Percentiles rank a stretch among this genome's conserved stretches.
These are phyloP conservation scores for Calonectria crousiana DNA, from an alignment of 2,329 filamentous ascomycete species.

Conservation along the genomic window DNA sequence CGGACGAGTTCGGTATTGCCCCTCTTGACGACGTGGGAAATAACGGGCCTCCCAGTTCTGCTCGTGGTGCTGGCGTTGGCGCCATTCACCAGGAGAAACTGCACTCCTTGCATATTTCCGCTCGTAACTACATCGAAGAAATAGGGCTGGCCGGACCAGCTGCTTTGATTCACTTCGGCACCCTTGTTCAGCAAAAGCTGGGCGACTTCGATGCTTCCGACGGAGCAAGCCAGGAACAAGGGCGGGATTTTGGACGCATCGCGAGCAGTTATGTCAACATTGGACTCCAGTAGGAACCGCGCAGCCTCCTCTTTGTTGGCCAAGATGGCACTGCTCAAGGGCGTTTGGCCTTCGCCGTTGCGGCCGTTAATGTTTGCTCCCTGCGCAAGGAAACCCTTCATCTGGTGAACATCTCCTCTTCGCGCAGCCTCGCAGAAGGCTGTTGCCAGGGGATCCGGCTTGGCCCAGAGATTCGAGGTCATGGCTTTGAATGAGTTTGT, in stretches of 20 bases:
- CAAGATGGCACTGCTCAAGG: conserved; percentile 51
- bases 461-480: conserved; percentile 46
- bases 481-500: conserved; percentile 52
- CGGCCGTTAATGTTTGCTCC: conserved; percentile 52
- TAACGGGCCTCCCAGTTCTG: conserved; percentile 41
- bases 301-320: conserved; percentile 48
- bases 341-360: conserved; percentile 51
- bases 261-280: conserved; percentile 43
- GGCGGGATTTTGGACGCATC: conserved; percentile 44
- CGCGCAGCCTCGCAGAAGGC: conserved; percentile 52
- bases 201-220: conserved; percentile 44
- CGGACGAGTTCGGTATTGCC: conserved; percentile 43
- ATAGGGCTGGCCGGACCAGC: conserved; percentile 45
- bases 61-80: conserved; percentile 45
- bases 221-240: conserved; percentile 49
- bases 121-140: conserved; percentile 46
- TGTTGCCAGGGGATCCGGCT: conserved; percentile 53
- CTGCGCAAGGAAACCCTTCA: conserved; percentile 48
- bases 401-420: conserved; percentile 49
- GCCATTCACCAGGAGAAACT: conserved; percentile 47
- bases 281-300: conserved; percentile 48
- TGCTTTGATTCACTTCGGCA: conserved; percentile 46
- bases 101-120: conserved; percentile 42
- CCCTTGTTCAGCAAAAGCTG: conserved; percentile 46
- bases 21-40: conserved; percentile 46